A percentile compares a stretch with the other conserved stretches of the same genome.
Evolutionary conservation across 257 asterid species (phyloP).

Genomic region (Nicotiana obtusifolia): DNA sequence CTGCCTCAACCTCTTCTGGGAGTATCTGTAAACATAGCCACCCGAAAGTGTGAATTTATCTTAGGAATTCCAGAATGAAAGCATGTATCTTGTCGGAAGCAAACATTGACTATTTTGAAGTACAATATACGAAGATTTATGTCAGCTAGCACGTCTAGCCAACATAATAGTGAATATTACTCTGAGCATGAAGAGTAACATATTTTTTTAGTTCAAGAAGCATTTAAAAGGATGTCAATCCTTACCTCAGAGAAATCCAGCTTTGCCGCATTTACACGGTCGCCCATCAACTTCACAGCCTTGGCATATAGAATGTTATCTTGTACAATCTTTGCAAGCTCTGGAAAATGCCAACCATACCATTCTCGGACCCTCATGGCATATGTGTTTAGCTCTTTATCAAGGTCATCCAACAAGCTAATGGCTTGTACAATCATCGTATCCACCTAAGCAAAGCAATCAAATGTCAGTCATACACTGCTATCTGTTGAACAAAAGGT

Average conservation of each 20-base stretch:
- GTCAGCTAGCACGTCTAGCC: not conserved
- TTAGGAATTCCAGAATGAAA: not conserved
- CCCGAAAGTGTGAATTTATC: not conserved
- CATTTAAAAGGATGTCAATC: not conserved
- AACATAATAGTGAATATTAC: not conserved
- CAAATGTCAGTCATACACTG: not conserved
- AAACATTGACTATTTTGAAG: not conserved
- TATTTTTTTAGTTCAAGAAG: not conserved
- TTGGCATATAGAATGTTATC: conserved; percentile 76
- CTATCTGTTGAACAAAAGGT: not conserved
- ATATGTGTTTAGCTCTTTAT: conserved; percentile 84
- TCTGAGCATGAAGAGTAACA: not conserved
- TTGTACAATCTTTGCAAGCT: conserved; percentile 83
- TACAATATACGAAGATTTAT: not conserved
- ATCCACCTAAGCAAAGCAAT: conserved; percentile 49
- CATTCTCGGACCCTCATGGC: conserved; percentile 97
- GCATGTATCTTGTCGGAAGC: not conserved
- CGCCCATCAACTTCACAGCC: conserved; percentile 80
- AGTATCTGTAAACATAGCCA: conserved; percentile 40
- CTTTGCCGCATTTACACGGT: conserved; percentile 68
- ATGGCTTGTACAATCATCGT: conserved; percentile 94
- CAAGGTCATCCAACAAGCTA: conserved; percentile 87
- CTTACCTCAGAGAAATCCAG: conserved; percentile 84
- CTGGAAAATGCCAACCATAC: conserved; percentile 98
- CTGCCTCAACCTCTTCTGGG: conserved; percentile 72